Evolutionary conservation across 257 asterid species (phyloP).

Genomic region (Osmanthus fragrans): DNA sequence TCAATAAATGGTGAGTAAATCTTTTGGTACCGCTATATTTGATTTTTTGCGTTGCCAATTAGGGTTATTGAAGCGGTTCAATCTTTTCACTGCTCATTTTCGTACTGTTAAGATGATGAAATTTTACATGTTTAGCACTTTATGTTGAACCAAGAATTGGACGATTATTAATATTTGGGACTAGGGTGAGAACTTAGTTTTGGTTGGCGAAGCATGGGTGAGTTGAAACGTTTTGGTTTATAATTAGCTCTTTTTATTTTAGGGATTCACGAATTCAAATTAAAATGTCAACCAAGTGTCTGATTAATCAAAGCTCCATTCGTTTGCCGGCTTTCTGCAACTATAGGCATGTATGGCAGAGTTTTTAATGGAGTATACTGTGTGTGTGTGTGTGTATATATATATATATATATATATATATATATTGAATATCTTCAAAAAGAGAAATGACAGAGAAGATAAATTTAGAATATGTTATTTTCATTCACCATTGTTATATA

Average conservation of each 20-base stretch:
- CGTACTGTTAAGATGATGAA: not conserved
- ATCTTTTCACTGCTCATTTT: not conserved
- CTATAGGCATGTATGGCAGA: not conserved
- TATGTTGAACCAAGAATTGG: not conserved
- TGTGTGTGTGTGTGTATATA: not conserved
- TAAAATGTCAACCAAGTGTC: not conserved
- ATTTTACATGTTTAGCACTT: not conserved
- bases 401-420: too few relatives aligned
- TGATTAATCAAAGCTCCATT: conserved; percentile 6
- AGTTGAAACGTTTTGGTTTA: not conserved
- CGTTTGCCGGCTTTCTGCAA: not conserved
- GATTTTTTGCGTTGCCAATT: conserved; percentile 6
- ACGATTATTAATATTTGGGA: not conserved
- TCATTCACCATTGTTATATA: too few relatives aligned
- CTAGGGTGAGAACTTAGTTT: conserved; percentile 16
- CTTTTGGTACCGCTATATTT: conserved; percentile 8
- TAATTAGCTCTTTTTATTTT: not conserved
- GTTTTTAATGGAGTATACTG: not conserved
- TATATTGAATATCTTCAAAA: not conserved
- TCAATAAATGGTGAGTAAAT: not conserved
- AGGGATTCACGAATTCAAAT: conserved; percentile 16
- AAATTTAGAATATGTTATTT: too few relatives aligned
- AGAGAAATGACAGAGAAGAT: not conserved
- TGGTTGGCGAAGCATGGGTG: not conserved
- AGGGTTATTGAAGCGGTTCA: conserved; percentile 33